phyloP scores from a whole-genome alignment of 2,329 filamentous ascomycete species.

The Penicillium sp. region DNA sequence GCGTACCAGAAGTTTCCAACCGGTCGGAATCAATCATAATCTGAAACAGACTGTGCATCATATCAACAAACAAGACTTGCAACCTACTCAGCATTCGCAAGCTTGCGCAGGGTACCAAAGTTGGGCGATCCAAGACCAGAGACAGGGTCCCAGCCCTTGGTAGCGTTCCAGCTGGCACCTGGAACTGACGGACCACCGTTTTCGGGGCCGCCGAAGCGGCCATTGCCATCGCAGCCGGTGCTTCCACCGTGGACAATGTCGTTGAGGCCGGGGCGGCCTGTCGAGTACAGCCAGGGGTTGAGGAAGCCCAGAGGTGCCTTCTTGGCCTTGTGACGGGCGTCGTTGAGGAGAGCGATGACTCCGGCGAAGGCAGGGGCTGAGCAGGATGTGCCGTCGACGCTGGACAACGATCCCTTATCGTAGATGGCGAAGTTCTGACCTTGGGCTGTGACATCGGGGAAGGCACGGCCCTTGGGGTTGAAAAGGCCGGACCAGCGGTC shows the following conservation, averaged over 20 bases:
- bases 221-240: conserved; percentile 47
- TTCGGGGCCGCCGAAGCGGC: conserved; percentile 42
- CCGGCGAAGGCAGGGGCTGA: conserved; percentile 60
- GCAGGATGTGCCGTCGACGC: conserved; percentile 47
- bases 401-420: conserved; percentile 28
- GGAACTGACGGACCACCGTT: conserved; percentile 45
- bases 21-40: not conserved
- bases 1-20: not conserved
- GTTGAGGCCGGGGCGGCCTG: conserved; percentile 44
- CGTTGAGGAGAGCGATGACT: conserved; percentile 63
- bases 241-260: conserved; percentile 52
- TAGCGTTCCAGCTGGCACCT: conserved; percentile 53
- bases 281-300: conserved; percentile 60
- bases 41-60: not conserved
- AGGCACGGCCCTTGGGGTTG: conserved; percentile 39
- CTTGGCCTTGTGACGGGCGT: conserved; percentile 54
- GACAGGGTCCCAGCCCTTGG: conserved; percentile 42
- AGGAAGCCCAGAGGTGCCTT: conserved; percentile 57
- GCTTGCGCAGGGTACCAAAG: conserved; percentile 5
- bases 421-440: conserved; percentile 36
- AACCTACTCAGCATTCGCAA: conserved; percentile 2
- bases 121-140: conserved; percentile 33
- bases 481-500: conserved; percentile 29
- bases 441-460: conserved; percentile 45
- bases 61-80: not conserved